Evolutionary conservation across 768 basidiomycete species (phyloP), one percentile per base, ranked within the genome.

Genomic region (Rubroboletus satanas): DNA sequence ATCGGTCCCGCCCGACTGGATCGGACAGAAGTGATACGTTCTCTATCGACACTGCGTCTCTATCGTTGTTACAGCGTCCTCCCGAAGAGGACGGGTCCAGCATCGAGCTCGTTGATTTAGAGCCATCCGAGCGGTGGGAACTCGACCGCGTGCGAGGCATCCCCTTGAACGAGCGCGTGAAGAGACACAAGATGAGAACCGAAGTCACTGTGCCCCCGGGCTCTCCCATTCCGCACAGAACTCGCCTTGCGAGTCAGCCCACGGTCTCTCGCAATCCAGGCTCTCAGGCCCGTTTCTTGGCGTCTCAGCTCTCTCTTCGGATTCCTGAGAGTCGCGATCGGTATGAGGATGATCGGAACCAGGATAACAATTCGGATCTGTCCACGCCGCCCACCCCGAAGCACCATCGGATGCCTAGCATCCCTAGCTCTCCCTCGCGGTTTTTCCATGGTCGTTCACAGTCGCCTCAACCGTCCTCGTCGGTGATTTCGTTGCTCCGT

Each of bases 61-160:
- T 60, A 2, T 58, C 65, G 17, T 21, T 60, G 29, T n/a, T 64
- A 46, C 55, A 53, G 37, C 57, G 49, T 58, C 63, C 61, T 37
- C 52, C 23, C n/a, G 79, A 78, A 52, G 79, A 79, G 36, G 82
- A 83, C 52, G 68, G 73, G 5, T 80, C 79, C 32, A 71, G 70
- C 59, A 68, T 84, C 49, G 82, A 82, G 61, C 76, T 85, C 38
- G 74, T 85, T 42, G 79, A 81, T 36, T 59, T 76, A 50, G 77
- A 77, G 54, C 78, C 61, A 44, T 73, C 48, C 67, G 72, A 58
- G 68, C 72, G 57, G 43, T 78, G 77, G 77, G 75, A 77, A 41
- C 72, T 73, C 23, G 77, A 80, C 53, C 74, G 77, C 35, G 68
- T 73, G 41, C 66, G 70, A 37, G 79, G 79, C 5, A 57, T 77